Evolutionary conservation across 352 stramenopile genomes (phyloP).

Genomic region (Phytophthora boehmeriae): DNA sequence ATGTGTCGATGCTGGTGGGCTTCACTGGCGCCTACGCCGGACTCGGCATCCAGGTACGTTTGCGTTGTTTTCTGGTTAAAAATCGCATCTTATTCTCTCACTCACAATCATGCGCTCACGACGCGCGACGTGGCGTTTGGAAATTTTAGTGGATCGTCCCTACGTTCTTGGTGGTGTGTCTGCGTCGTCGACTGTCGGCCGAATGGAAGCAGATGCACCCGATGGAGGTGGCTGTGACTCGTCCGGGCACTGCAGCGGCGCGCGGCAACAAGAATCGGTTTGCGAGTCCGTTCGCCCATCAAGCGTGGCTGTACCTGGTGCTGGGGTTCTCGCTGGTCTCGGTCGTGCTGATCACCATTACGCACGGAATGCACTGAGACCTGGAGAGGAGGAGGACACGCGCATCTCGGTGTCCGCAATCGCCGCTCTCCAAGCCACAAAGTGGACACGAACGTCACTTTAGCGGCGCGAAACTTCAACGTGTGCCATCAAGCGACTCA

Average conservation of each 20-base stretch:
- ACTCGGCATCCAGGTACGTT: constrained; percentile 80
- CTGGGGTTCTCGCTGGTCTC: constrained; percentile 62
- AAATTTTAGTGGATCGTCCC: constrained; percentile 81
- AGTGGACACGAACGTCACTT: not conserved
- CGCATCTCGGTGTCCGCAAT: not conserved
- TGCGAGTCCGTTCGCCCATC: constrained; percentile 72
- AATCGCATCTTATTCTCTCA: constrained; percentile 26
- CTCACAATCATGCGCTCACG: constrained; percentile 34
- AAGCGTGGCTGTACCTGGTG: constrained; percentile 74
- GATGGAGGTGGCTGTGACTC: constrained; percentile 35
- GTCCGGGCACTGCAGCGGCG: constrained; percentile 15
- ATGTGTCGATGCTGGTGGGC: constrained; percentile 89
- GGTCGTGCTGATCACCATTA: constrained; percentile 76
- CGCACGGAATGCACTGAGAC: constrained; percentile 53
- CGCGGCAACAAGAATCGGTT: constrained; percentile 64
- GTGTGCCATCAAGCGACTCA: too few species aligned
- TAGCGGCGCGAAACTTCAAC: too few species aligned
- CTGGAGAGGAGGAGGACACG: not conserved
- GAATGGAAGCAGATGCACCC: constrained; percentile 49
- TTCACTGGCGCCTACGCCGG: constrained; percentile 87
- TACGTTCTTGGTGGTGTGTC: constrained; percentile 73
- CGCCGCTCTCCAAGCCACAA: not conserved
- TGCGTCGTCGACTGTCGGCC: constrained; percentile 58
- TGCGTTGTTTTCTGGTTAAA: constrained; percentile 14
- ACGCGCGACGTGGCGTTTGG: constrained; percentile 34